Base-by-base conservation (phyloP, 495 filamentous ascomycete genomes). In the Aspergillus homomorphus region DNA sequence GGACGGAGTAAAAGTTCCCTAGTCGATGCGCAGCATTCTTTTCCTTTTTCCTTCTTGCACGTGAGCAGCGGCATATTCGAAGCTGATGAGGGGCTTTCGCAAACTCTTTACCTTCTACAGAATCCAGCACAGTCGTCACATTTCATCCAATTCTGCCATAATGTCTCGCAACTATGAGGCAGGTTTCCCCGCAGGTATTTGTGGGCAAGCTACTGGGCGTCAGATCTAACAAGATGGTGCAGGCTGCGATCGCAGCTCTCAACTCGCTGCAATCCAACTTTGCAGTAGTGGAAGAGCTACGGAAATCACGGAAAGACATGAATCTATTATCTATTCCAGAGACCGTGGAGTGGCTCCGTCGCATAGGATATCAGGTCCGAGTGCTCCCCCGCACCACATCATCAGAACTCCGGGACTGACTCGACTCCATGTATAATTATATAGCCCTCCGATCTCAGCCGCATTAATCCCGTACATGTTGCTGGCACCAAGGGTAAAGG, bases 401-500 rank as follows among this genome's bases (percentile, higher is more conserved):
- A 12, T 38, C 33, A 38, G 8, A 12, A 12, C 33, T 38, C 12
- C 33, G 15, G 33, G 41, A 62, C 45, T 22, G 33, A n/a, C 38
- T 62, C 22, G 19, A 28, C 10, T 19, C 38, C 19, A 50, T 43
- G 7, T 43, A 21, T 67, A 2, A 21, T 54, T 5, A n/a, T 44
- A 45, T 68, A 89, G 88, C 82, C 87, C n/a, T 79, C 77, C 21
- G 91, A 96, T 68, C 82, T 97, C 55, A 81, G 89, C 61, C 76
- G 75, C 3, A 74, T 97, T 38, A 92, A 91, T 62, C 77, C 85
- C 28, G 74, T 96, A 14, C 92, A 97, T 66, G 86, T 97, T 20
- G 88, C 92, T 14, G 92, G 92, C 42, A 96, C 92, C 14, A 97
- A 97, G 76, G 92, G 92, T 57, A 97, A 97, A 74, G 92, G 92